Percentiles rank a stretch among this genome's conserved stretches.
phyloP scores from a whole-genome alignment of 805 yeast genomes.

The Scheffersomyces spartinae region DNA sequence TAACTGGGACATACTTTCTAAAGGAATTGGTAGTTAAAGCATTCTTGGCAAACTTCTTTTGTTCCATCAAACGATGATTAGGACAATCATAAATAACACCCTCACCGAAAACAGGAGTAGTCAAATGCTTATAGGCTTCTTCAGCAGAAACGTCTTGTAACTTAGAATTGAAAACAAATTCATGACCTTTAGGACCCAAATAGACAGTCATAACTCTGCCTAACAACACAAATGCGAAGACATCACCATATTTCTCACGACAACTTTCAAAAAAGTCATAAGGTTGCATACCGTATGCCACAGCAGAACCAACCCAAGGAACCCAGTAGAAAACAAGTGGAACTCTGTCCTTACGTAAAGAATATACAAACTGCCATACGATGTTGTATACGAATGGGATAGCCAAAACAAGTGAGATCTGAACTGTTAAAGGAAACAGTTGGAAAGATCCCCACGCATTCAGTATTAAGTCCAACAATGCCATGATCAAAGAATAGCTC shows the following conservation, averaged over 20 bases:
- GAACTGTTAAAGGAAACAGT: no score
- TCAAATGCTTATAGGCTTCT: slow-evolving; percentile 88
- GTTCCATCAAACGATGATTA: slow-evolving; percentile 90
- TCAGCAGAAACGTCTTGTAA: slow-evolving; percentile 88
- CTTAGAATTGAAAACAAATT: slow-evolving; percentile 86
- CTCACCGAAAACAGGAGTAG: slow-evolving; percentile 98
- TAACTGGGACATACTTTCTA: slow-evolving; percentile 76
- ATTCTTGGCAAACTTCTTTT: slow-evolving; percentile 89
- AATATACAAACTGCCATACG: slow-evolving; percentile 55
- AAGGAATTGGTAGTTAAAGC: slow-evolving; percentile 83
- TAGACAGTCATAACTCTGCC: slow-evolving; percentile 94
- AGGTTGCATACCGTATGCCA: slow-evolving; percentile 85
- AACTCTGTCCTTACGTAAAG: slow-evolving; percentile 69
- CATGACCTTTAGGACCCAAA: slow-evolving; percentile 96
- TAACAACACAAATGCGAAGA: slow-evolving; percentile 77
- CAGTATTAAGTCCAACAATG: no score
- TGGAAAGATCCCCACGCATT: no score
- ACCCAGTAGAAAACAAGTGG: slow-evolving; percentile 88
- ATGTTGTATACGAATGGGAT: slow-evolving; percentile 58
- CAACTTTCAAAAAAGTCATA: slow-evolving; percentile 77
- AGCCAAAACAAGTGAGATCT: slow-evolving; percentile 21
- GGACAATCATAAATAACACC: slow-evolving; percentile 98
- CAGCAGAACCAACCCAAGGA: slow-evolving; percentile 94
- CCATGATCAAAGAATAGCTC: no score
- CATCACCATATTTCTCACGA: slow-evolving; percentile 81